Percentiles rank a stretch among this genome's conserved stretches.
Evolutionary conservation across 148 eudicot species (phyloP).

Genomic region (Mesembryanthemum crystallinum): DNA sequence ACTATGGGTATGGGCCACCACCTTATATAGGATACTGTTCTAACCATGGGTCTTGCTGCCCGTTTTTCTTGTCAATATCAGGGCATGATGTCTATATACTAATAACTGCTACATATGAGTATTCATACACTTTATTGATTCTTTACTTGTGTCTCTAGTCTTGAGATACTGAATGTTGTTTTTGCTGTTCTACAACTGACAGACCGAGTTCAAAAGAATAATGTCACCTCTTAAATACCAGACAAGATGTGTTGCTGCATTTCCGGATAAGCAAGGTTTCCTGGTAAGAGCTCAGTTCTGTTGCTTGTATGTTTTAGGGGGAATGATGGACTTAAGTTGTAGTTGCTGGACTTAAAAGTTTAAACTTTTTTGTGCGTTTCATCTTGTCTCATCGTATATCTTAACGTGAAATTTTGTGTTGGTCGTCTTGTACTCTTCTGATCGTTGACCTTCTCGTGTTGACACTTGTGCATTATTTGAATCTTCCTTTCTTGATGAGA

Average conservation of each 20-base stretch:
- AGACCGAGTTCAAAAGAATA: constrained; percentile 86
- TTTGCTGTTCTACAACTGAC: constrained; percentile 17
- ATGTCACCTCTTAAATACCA: constrained; percentile 86
- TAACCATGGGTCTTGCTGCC: background rate
- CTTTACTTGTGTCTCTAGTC: background rate
- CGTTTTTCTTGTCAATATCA: background rate
- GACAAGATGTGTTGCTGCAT: constrained; percentile 94
- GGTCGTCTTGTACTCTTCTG: background rate
- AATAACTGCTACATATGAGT: background rate
- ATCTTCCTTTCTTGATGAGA: too few species aligned
- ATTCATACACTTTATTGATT: background rate
- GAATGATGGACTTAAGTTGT: background rate
- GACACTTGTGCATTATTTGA: background rate
- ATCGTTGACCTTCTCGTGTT: background rate
- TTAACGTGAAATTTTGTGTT: background rate
- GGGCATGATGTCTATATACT: background rate
- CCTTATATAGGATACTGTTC: background rate
- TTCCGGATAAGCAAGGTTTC: constrained; percentile 96
- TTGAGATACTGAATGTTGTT: background rate
- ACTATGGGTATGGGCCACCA: background rate
- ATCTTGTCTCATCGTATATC: background rate
- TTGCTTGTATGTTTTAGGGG: background rate
- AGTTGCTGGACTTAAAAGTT: background rate
- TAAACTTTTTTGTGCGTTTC: background rate
- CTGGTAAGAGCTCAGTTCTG: constrained; percentile 42